These are phyloP conservation scores for Globisporangium spiculum DNA, from an alignment of 352 stramenopile genomes.

Conservation along the genomic window DNA sequence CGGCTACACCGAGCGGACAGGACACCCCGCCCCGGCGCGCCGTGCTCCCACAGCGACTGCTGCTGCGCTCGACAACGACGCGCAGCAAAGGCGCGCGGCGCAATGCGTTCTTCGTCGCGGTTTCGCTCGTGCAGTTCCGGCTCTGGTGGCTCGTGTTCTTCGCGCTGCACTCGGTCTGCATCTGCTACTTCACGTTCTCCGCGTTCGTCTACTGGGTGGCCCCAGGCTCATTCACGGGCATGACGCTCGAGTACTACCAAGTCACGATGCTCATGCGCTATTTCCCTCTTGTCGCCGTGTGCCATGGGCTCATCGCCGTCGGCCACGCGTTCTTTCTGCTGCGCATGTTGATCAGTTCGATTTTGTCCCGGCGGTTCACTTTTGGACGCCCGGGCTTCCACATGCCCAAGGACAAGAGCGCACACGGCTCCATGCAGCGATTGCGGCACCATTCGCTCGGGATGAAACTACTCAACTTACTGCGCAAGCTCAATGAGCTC, in stretches of 20 bases:
- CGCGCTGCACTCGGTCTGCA: conserved; percentile 6
- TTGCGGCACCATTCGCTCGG: neutral
- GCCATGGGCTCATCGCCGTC: conserved; percentile 6
- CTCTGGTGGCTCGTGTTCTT: conserved; percentile 18
- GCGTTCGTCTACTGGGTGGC: conserved; percentile 12
- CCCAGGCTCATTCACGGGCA: conserved; percentile 1
- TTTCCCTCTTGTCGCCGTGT: conserved; percentile 7
- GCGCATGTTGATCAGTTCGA: conserved; percentile 14
- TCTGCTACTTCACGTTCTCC: conserved; percentile 9
- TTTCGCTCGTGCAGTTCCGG: conserved; percentile 10
- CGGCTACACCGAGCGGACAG: neutral
- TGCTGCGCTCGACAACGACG: conserved; percentile 7
- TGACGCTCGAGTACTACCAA: conserved; percentile 13
- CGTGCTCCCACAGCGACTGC: neutral
- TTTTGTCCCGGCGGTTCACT: conserved; percentile 5
- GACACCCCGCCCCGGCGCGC: neutral
- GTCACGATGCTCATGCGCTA: conserved; percentile 5
- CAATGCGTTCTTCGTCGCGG: conserved; percentile 11
- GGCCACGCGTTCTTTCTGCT: conserved; percentile 17
- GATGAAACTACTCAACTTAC: neutral
- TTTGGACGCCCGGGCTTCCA: conserved; percentile 7
- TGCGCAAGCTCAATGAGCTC: neutral
- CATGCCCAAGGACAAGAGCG: neutral
- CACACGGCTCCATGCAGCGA: neutral
- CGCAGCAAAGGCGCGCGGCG: conserved; percentile 5